phyloP scores from a whole-genome alignment of 1,284 basidiomycete species.

The Sphagnurus paluster region DNA sequence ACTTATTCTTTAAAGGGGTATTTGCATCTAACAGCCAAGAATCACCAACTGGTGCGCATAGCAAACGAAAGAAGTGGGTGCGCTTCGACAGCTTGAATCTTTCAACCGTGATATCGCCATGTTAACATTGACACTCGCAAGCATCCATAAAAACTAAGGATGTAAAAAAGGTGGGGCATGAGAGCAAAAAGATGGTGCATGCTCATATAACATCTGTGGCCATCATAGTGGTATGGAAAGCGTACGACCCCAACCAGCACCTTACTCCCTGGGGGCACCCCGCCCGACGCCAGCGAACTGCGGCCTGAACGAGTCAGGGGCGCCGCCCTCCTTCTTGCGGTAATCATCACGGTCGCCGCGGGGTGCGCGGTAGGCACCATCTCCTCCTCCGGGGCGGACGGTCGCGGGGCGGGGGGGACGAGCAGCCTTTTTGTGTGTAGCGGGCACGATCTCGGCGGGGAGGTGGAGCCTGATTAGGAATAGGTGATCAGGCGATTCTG shows the following conservation, averaged over 20 bases:
- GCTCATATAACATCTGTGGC: conserved; percentile 29
- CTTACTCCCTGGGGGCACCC: conserved; percentile 65
- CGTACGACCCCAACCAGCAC: conserved; percentile 19
- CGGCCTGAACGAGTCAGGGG: conserved; percentile 81
- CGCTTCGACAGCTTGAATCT: too few species aligned
- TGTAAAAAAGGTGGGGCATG: conserved; percentile 6
- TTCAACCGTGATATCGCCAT: too few species aligned
- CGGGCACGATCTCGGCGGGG: conserved; percentile 90
- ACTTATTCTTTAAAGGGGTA: too few species aligned
- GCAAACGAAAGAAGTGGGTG: too few species aligned
- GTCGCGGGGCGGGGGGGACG: conserved; percentile 73
- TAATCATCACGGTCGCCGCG: conserved; percentile 90
- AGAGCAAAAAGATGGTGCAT: conserved; percentile 20
- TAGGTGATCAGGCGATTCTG: conserved; percentile 1
- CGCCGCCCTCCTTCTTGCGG: conserved; percentile 80
- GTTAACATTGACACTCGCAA: too few species aligned
- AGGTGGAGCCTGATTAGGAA: conserved; percentile 79
- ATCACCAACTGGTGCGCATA: too few species aligned
- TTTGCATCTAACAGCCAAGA: too few species aligned
- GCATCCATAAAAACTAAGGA: not conserved
- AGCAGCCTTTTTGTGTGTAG: conserved; percentile 92
- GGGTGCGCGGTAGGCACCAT: conserved; percentile 84
- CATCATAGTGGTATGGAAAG: conserved; percentile 23
- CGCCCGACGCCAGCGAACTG: conserved; percentile 86
- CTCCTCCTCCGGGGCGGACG: conserved; percentile 66